Evolutionary conservation across 2,329 filamentous ascomycete species (phyloP).

Genomic region (Xylariaceae sp.): DNA sequence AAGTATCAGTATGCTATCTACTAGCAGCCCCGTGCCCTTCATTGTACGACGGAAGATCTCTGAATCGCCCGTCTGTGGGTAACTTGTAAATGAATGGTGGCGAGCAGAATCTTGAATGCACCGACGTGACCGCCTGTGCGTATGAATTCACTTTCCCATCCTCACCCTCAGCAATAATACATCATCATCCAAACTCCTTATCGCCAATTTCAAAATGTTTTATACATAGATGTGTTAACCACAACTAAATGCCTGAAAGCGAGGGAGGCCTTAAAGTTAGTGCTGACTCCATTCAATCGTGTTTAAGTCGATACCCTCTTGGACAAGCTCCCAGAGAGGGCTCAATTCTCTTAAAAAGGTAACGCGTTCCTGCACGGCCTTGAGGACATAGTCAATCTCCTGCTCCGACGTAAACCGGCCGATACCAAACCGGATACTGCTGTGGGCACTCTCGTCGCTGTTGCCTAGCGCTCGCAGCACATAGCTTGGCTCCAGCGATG

Average conservation of each 20-base stretch:
- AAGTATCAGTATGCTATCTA: slow-evolving; percentile 6
- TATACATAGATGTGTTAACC: slow-evolving; percentile 13
- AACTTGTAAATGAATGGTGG: neutral
- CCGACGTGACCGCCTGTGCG: neutral
- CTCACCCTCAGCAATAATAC: slow-evolving; percentile 3
- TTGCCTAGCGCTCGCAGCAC: slow-evolving; percentile 92
- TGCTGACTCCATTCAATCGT: slow-evolving; percentile 99
- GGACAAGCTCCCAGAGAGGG: slow-evolving; percentile 95
- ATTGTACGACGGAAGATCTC: neutral
- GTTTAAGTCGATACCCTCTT: slow-evolving; percentile 93
- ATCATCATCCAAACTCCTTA: slow-evolving; percentile 19
- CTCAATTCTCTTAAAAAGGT: slow-evolving; percentile 93
- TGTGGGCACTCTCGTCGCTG: slow-evolving; percentile 97
- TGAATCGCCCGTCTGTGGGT: neutral
- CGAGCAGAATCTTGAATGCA: neutral
- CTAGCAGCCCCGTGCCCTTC: neutral
- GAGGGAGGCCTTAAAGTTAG: slow-evolving; percentile 52
- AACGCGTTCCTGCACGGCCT: slow-evolving; percentile 89
- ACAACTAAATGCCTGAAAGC: neutral
- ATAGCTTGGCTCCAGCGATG: slow-evolving; percentile 95
- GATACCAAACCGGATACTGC: slow-evolving; percentile 96
- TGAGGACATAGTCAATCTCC: slow-evolving; percentile 97
- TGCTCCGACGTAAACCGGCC: slow-evolving; percentile 93
- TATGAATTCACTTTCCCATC: neutral
- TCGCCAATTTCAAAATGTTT: slow-evolving; percentile 9